Evolutionary conservation across 129 eudicot genomes (phyloP).

Genomic region (Lonicera japonica): DNA sequence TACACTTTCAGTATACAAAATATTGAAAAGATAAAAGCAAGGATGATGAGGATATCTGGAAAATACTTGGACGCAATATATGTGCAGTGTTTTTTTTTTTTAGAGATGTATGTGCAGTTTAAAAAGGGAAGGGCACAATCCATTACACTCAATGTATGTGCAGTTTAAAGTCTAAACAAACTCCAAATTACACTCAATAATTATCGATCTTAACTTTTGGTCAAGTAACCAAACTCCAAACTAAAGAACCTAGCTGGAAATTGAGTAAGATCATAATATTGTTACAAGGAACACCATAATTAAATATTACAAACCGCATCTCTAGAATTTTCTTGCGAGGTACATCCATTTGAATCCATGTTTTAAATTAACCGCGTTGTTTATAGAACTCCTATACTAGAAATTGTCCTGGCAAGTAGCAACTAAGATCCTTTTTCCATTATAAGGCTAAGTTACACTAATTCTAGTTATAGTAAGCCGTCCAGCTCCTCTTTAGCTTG

Average conservation of each 20-base stretch:
- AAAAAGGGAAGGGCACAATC: too few species aligned
- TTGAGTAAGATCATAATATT: too few species aligned
- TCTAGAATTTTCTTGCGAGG: neutral
- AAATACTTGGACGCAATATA: neutral
- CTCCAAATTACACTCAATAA: too few species aligned
- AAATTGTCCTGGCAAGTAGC: neutral
- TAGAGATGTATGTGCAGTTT: too few species aligned
- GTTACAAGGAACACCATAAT: neutral
- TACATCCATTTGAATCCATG: neutral
- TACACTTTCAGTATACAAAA: neutral
- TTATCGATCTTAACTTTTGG: too few species aligned
- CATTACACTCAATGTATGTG: neutral
- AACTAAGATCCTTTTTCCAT: neutral
- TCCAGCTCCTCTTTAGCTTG: too few species aligned
- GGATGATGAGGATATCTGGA: neutral
- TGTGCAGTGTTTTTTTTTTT: too few species aligned
- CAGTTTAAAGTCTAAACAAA: neutral
- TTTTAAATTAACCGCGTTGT: neutral
- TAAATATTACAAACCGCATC: neutral
- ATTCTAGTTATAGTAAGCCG: neutral
- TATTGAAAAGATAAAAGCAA: neutral
- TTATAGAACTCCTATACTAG: neutral
- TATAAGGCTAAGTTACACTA: neutral
- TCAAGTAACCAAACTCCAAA: neutral
- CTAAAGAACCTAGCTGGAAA: neutral